Evolutionary conservation across 1,284 basidiomycete species (phyloP), one percentile per base, ranked within the genome.

Genomic region (Crucibulum cyathiforme): DNA sequence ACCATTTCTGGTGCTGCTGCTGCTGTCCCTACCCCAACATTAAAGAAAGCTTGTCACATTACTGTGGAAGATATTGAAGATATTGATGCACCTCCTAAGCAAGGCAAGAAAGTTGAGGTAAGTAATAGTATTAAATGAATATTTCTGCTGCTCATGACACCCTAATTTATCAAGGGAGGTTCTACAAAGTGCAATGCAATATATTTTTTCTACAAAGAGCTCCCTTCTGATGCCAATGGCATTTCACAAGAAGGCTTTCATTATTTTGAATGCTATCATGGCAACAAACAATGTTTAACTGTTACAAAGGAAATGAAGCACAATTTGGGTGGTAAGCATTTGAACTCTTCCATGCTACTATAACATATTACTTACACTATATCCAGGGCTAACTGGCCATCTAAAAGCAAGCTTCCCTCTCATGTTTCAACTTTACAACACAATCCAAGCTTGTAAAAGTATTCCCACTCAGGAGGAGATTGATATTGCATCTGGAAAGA

Each of bases 241-340:
- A 36, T n/a, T 9, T 8, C 54, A 15, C 58, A 57, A 8, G 48
- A 51, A 12, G 68, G 63, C 9, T 56, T 64, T 41, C 58, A 58
- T 15, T 60, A 72, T 53, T 72, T 64, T 48, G 56, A 54, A 34
- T 73, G 69, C 54, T 64, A 56, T 37, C 70, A 72, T 60, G 66
- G 70, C 1, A 56, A 52, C 9, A 39, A 43, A 8, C 70, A 70
- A 48, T 45, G 63, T 31, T 56, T 69, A 2, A 68, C 63, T 1
- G 55, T 72, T 10, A 67, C 59, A 12, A 66, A 65, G 45, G 36
- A 47, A 3, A 70, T 68, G 64, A 67, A 67, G 9, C 47, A 57
- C 41, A 67, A 59, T 46, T 41, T 69, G 0, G 63, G 56, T 50
- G 57, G 70, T 70, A 58, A 10, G 63, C 63, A 39, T 50, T 31